Conservation (phyloP, 2,329 filamentous ascomycete species). For the Acrocalymma vagum region DNA sequence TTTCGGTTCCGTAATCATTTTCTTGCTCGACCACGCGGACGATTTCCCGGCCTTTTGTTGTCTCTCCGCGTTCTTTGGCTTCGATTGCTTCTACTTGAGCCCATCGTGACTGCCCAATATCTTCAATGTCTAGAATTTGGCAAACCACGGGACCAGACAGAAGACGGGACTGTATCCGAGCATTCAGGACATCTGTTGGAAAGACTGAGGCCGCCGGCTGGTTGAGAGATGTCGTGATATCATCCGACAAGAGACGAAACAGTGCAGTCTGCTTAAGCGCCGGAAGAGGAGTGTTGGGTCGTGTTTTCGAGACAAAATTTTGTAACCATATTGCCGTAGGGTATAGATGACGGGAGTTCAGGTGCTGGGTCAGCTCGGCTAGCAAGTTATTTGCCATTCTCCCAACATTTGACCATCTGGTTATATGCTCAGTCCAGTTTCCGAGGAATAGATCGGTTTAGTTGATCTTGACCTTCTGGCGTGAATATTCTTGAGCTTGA, state of each 20-base stretch:
- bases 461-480: too few species aligned
- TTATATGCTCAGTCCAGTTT: too few species aligned
- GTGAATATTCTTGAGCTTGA: too few species aligned
- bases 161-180: slow-evolving; percentile 62
- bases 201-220: slow-evolving; percentile 57
- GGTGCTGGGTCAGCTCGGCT: slow-evolving; percentile 61
- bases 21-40: slow-evolving; percentile 72
- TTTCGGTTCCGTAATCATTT: slow-evolving; percentile 46
- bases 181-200: slow-evolving; percentile 66
- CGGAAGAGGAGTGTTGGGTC: slow-evolving; percentile 68
- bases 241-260: slow-evolving; percentile 79
- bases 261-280: slow-evolving; percentile 81
- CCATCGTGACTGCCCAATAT: slow-evolving; percentile 82
- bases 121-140: slow-evolving; percentile 87
- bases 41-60: slow-evolving; percentile 79
- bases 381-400: slow-evolving; percentile 37
- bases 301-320: slow-evolving; percentile 65
- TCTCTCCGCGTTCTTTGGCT: slow-evolving; percentile 75
- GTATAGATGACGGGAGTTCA: slow-evolving; percentile 61
- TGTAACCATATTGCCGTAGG: slow-evolving; percentile 71
- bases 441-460: too few species aligned
- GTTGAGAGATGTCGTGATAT: slow-evolving; percentile 71
- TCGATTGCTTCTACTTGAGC: slow-evolving; percentile 87
- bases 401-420: slow-evolving; percentile 14
- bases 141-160: slow-evolving; percentile 73